Evolutionary conservation across 192 early-diverging fungal species (phyloP).

Genomic region (Dissophora ornata): DNA sequence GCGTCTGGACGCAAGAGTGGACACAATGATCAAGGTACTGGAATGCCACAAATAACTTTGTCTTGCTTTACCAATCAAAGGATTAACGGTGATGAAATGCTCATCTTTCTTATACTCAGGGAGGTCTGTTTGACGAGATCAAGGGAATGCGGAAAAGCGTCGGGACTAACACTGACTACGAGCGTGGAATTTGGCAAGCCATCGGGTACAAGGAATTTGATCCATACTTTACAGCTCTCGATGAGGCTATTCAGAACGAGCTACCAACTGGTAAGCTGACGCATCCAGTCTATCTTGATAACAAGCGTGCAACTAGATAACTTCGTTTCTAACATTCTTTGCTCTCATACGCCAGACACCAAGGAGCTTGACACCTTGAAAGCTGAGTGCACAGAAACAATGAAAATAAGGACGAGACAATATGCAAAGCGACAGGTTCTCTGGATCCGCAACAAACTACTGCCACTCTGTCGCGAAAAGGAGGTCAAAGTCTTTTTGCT

Average conservation of each 20-base stretch:
- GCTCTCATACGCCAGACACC: constrained; percentile 8
- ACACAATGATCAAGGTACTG: constrained; percentile 85
- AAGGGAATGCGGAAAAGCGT: constrained; percentile 64
- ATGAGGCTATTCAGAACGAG: constrained; percentile 19
- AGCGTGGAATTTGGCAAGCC: constrained; percentile 79
- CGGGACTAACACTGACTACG: constrained; percentile 59
- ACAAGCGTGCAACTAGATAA: constrained; percentile 10
- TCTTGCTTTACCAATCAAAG: background rate
- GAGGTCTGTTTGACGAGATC: constrained; percentile 68
- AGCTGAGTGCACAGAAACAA: constrained; percentile 71
- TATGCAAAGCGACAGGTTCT: constrained; percentile 86
- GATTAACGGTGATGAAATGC: background rate
- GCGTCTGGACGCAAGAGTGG: constrained; percentile 86
- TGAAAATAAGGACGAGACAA: constrained; percentile 89
- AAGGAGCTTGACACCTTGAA: constrained; percentile 57
- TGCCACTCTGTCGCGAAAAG: constrained; percentile 57
- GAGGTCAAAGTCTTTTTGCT: constrained; percentile 68
- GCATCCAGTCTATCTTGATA: too few relatives aligned
- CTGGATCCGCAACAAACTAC: constrained; percentile 86
- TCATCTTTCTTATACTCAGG: constrained; percentile 30
- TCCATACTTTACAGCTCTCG: constrained; percentile 68
- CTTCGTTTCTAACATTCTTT: too few relatives aligned
- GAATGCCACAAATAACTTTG: too few relatives aligned
- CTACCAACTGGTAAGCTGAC: constrained; percentile 30
- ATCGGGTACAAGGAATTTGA: constrained; percentile 94